These are phyloP conservation scores for Aureobasidium subglaciale DNA, from an alignment of 2,329 filamentous ascomycete species.

Conservation along the genomic window DNA sequence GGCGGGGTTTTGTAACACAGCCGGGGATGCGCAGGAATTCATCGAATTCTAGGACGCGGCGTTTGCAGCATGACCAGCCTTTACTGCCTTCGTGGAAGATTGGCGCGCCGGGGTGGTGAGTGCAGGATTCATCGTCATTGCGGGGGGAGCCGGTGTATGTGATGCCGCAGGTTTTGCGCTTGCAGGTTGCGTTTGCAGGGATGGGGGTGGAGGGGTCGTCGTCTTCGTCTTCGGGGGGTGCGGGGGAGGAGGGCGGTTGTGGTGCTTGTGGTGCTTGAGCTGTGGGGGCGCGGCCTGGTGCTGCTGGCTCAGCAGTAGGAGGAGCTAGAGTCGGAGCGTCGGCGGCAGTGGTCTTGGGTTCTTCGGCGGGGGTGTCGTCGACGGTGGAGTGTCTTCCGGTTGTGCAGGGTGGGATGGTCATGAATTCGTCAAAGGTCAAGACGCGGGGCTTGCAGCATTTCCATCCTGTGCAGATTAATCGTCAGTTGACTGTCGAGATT, in stretches of 20 bases:
- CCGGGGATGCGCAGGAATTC: conserved; percentile 95
- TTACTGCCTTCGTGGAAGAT: conserved; percentile 98
- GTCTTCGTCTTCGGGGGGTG: conserved; percentile 69
- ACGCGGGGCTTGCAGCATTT: conserved; percentile 98
- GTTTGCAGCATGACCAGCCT: conserved; percentile 95
- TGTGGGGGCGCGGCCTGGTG: conserved; percentile 7
- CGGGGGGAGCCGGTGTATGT: conserved; percentile 55
- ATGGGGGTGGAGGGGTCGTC: conserved; percentile 73
- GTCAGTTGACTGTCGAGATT: not conserved
- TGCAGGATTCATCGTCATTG: conserved; percentile 68
- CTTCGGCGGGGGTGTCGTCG: conserved; percentile 54
- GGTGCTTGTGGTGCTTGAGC: conserved; percentile 19
- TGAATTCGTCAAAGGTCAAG: conserved; percentile 96
- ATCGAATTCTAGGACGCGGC: conserved; percentile 90
- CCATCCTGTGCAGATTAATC: conserved; percentile 60
- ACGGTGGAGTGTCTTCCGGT: conserved; percentile 87
- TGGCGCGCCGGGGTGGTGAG: conserved; percentile 81
- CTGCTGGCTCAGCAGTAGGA: not conserved
- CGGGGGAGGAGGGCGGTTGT: conserved; percentile 37
- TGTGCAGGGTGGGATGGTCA: conserved; percentile 85
- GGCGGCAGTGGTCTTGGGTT: conserved; percentile 19
- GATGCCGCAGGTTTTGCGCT: conserved; percentile 65
- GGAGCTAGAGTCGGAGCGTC: not conserved
- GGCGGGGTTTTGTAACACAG: conserved; percentile 71
- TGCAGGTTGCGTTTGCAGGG: conserved; percentile 66